Evolutionary conservation across 2,329 filamentous ascomycete species (phyloP), one percentile per base, ranked within the genome.

Genomic region (Sordariomycetes sp.): DNA sequence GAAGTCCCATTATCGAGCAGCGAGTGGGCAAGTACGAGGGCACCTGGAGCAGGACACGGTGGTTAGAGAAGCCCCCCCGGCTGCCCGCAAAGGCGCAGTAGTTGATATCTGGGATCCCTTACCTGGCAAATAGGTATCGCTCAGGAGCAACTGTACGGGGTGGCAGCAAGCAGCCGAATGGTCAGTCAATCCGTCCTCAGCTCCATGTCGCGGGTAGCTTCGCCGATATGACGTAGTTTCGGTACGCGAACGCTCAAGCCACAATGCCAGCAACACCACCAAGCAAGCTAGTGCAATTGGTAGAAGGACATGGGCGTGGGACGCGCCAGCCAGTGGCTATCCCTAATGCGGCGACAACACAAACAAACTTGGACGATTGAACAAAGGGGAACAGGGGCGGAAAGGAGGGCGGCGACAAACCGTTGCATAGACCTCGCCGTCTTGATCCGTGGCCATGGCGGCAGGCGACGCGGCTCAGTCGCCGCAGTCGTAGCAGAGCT

Each of bases 91-190:
- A 50, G 46, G 20, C n/a, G 22, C 8, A n/a, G 46, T n/a, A 50
- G 22, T 52, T 20, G 25, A 34, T 35, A 3, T 34, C 16, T n/a
- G 18, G 35, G 55, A 16, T 37, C 32, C 35, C 74, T 67, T 78
- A 95, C 92, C 92, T 71, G 94, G 93, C 55, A 99, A 83, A 73
- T 99, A 99, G 62, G 82, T 82, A 75, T 99, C 92, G 76, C 84
- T 96, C 76, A 96, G 79, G 59, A 97, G 83, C 71, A 99, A 88
- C 93, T 97, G 73, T 67, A 62, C 55, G 22, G 46, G 11, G 50
- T 10, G 28, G 37, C 59, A 57, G 57, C 66, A 59, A 68, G 65
- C 60, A 61, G 40, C 59, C 59, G 53, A 53, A 62, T 61, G 20
- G n/a, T 35, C 50, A 34, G 48, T 57, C 46, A 57, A 53, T 7